Base-by-base conservation (phyloP, 768 basidiomycete species). In the Tylopilus intermedius region DNA sequence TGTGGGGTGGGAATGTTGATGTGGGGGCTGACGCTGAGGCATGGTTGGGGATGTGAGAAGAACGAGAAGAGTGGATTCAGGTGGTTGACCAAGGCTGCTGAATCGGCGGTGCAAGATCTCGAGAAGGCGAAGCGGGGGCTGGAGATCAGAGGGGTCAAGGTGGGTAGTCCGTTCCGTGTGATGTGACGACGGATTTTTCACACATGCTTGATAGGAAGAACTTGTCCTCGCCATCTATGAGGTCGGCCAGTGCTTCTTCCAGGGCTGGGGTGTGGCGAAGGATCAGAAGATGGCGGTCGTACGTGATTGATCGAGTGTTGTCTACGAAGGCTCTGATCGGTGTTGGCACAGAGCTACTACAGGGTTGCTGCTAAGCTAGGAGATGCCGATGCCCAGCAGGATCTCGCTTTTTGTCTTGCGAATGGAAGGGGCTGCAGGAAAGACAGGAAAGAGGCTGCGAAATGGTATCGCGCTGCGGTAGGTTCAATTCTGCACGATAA, bases 381-480 rank as follows among this genome's bases (percentile, higher is more conserved):
- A 1, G 93, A 95, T 62, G 72, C 82, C 0, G 93, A 94, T 61
- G 92, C 93, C 2, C 92, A 94, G 70, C 80, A 79, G 54, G 90
- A 93, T 67, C 77, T 94, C 14, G 93, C 79, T 1, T 94, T 90
- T 63, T 90, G 88, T 67, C 77, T 88, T 21, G 83, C 86, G 2
- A 92, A 93, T 62, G 92, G 88, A 9, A 90, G 84, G 60, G 92
- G 93, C 9, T 87, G 87, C 66, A 93, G 91, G 77, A 94, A 88
- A 71, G 82, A 94, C 69, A 80, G 83, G 64, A 89, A 86, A 59
- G 84, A 84, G 62, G 84, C 93, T 5, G 92, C 92, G 3, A 84
- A 82, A 67, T 94, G 92, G 88, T 94, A 94, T 69, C 82, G 92
- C 7, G 80, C 82, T n/a, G 92, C 93, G 22, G 84, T 88, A 58